These are phyloP conservation scores for Dothidotthia symphoricarpi DNA, from an alignment of 2,329 filamentous ascomycete genomes.

Conservation along the genomic window DNA sequence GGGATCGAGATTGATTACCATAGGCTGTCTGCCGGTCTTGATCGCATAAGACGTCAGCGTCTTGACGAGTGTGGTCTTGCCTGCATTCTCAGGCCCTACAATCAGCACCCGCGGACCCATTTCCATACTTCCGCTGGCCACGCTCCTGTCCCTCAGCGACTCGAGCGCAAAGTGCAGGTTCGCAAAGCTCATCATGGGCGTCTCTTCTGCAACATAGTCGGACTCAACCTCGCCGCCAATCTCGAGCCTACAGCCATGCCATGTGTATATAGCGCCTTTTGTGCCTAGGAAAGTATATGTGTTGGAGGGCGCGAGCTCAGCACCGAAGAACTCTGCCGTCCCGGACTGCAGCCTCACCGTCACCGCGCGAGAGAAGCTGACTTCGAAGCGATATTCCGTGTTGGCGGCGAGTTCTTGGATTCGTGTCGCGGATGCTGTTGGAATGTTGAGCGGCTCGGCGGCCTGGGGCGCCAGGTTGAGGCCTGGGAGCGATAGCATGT, in stretches of 20 bases:
- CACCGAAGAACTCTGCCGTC: conserved; percentile 90
- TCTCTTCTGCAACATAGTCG: conserved; percentile 74
- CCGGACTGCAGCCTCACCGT: conserved; percentile 67
- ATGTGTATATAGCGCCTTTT: conserved; percentile 88
- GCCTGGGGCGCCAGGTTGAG: conserved; percentile 44
- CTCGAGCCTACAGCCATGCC: conserved; percentile 85
- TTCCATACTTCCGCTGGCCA: conserved; percentile 27
- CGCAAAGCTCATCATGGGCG: conserved; percentile 73
- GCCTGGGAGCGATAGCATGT: conserved; percentile 47
- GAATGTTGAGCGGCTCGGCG: conserved; percentile 22
- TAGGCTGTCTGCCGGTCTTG: conserved; percentile 68
- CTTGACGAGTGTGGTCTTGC: conserved; percentile 80
- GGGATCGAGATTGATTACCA: conserved; percentile 82
- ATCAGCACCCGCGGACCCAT: conserved; percentile 81
- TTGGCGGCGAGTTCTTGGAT: conserved; percentile 46
- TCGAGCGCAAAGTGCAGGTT: conserved; percentile 89
- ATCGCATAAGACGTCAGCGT: conserved; percentile 78
- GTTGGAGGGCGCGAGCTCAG: conserved; percentile 79
- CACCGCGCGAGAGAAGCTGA: conserved; percentile 35
- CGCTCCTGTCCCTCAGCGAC: conserved; percentile 63
- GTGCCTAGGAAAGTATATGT: conserved; percentile 77
- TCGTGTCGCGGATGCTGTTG: conserved; percentile 29
- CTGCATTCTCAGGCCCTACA: conserved; percentile 72
- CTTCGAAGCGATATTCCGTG: conserved; percentile 49
- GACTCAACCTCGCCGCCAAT: conserved; percentile 67